A percentile compares a stretch with the other conserved stretches of the same genome.
Conservation (phyloP, 371 early-diverging fungal species). For the Conidiobolus incongruus region DNA sequence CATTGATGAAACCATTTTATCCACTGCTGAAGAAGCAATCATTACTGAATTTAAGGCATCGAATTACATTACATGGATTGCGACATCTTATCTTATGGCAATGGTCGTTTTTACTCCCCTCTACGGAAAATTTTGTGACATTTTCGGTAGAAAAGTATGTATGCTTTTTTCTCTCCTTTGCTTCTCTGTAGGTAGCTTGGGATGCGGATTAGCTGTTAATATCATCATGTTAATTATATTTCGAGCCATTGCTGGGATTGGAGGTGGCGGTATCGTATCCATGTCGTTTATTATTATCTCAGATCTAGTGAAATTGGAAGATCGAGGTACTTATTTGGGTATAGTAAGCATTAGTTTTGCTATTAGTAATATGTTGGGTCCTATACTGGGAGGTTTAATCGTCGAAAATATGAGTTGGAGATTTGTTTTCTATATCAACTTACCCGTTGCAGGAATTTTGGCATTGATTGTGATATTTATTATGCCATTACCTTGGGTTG, state of each 20-base stretch:
- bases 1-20: slow-evolving; percentile 51
- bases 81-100: slow-evolving; percentile 47
- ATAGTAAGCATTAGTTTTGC: slow-evolving; percentile 24
- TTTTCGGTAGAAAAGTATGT: slow-evolving; percentile 37
- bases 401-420: slow-evolving; percentile 24
- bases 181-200: slow-evolving; percentile 26
- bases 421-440: slow-evolving; percentile 56
- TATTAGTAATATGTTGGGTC: slow-evolving; percentile 45
- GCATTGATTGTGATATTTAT: slow-evolving; percentile 21
- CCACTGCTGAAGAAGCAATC: slow-evolving; percentile 55
- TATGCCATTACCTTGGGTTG: slow-evolving; percentile 20
- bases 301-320: slow-evolving; percentile 6
- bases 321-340: slow-evolving; percentile 25
- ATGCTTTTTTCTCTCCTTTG: slow-evolving; percentile 24
- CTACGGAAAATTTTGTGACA: slow-evolving; percentile 28
- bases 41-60: slow-evolving; percentile 46
- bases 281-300: slow-evolving; percentile 45
- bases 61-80: slow-evolving; percentile 41
- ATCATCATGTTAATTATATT: slow-evolving; percentile 37
- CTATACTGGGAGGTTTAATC: slow-evolving; percentile 48
- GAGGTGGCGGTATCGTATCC: slow-evolving; percentile 56
- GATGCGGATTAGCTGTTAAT: slow-evolving; percentile 27
- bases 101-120: slow-evolving; percentile 53
- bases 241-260: slow-evolving; percentile 51
- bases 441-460: slow-evolving; percentile 38